Percentiles rank a stretch among this genome's conserved stretches.
Conservation (phyloP, 2,329 filamentous ascomycete species). For the Metarhizium brunneum region DNA sequence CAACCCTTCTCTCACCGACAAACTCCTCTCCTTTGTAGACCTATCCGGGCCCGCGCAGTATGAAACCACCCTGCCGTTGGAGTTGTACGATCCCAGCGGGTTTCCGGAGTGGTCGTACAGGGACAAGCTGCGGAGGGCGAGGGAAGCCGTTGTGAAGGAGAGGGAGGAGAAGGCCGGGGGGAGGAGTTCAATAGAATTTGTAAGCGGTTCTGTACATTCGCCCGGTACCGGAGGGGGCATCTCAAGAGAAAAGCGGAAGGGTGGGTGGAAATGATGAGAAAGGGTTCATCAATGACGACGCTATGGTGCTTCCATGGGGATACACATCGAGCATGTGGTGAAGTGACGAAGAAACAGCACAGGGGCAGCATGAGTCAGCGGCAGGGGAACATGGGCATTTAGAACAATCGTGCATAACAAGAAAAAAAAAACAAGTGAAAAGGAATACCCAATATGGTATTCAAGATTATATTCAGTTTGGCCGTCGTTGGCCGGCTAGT, state of each 20-base stretch:
- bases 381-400: neutral
- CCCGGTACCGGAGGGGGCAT: conserved; percentile 11
- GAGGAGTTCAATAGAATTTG: conserved; percentile 38
- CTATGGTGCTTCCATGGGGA: neutral
- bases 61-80: conserved; percentile 46
- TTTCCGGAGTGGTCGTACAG: conserved; percentile 48
- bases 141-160: conserved; percentile 35
- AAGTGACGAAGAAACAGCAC: neutral
- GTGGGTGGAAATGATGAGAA: conserved; percentile 20
- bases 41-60: conserved; percentile 49
- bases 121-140: conserved; percentile 38
- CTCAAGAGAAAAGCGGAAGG: conserved; percentile 23
- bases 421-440: neutral
- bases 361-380: too few species aligned
- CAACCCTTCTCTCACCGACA: conserved; percentile 65
- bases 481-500: conserved; percentile 6
- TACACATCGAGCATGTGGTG: neutral
- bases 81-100: conserved; percentile 47
- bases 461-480: conserved; percentile 11
- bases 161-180: conserved; percentile 32
- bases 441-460: conserved; percentile 2
- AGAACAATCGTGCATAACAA: neutral
- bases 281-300: neutral
- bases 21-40: conserved; percentile 59
- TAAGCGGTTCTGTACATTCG: conserved; percentile 13